Evolutionary conservation across 176 grass and related monocot genomes (phyloP).

Genomic region (Zoysia pacifica): DNA sequence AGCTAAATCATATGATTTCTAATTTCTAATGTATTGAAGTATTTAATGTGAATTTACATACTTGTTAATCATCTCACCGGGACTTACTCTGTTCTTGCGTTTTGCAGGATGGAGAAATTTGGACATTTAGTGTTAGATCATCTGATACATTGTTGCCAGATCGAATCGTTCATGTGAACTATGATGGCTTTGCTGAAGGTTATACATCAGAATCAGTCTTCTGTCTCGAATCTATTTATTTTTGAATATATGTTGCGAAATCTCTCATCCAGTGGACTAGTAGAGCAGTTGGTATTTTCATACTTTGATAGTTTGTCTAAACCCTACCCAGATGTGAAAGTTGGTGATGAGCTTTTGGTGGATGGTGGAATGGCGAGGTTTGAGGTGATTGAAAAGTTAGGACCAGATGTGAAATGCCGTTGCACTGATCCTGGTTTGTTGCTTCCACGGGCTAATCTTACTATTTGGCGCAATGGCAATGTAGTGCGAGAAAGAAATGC

Average conservation of each 20-base stretch:
- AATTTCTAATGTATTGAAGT: not conserved
- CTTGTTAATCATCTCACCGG: not conserved
- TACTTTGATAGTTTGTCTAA: conserved; percentile 12
- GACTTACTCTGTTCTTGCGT: conserved; percentile 4
- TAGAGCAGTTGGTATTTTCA: not conserved
- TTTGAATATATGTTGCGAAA: not conserved
- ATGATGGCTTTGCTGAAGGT: conserved; percentile 99
- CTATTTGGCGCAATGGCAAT: conserved; percentile 84
- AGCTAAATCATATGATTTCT: not conserved
- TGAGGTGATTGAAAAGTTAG: conserved; percentile 93
- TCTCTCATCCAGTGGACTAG: not conserved
- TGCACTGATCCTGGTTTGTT: conserved; percentile 94
- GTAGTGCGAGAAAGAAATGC: conserved; percentile 90
- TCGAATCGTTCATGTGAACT: conserved; percentile 80
- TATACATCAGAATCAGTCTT: not conserved
- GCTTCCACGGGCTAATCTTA: conserved; percentile 91
- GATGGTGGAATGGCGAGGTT: conserved; percentile 98
- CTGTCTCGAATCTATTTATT: conserved; percentile 19
- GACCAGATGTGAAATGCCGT: conserved; percentile 85
- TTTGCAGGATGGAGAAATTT: conserved; percentile 93
- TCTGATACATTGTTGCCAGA: conserved; percentile 74
- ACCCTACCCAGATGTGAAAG: conserved; percentile 67
- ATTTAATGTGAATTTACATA: not conserved
- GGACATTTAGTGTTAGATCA: conserved; percentile 96
- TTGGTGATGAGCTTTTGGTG: conserved; percentile 92